Evolutionary conservation across 139 green algal species (phyloP).

Genomic region (Haematococcus sp.): DNA sequence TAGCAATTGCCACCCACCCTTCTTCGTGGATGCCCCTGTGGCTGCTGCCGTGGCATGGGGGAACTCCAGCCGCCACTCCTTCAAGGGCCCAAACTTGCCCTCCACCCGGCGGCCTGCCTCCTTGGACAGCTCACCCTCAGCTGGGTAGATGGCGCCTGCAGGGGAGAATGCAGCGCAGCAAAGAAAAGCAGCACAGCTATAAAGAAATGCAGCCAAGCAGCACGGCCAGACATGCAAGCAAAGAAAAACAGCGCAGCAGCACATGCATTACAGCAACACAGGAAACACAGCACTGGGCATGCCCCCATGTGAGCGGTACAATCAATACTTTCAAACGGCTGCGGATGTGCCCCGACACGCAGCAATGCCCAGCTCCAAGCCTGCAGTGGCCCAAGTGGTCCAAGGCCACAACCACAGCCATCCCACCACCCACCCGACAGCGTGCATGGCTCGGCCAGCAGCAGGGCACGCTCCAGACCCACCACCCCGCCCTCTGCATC

Average conservation of each 20-base stretch:
- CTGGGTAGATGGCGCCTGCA: constrained; percentile 46
- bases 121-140: constrained; percentile 29
- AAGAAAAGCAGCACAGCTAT: not conserved
- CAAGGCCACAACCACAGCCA: not conserved
- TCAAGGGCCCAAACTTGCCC: constrained; percentile 45
- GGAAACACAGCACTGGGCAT: too few species aligned
- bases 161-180: too few species aligned
- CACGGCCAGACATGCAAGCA: not conserved
- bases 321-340: too few species aligned
- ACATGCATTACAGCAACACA: not conserved
- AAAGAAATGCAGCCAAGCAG: not conserved
- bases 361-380: not conserved
- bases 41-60: not conserved
- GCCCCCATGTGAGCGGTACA: not conserved
- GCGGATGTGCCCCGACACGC: too few species aligned
- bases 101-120: constrained; percentile 29
- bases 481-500: constrained; percentile 36
- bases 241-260: not conserved
- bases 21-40: not conserved
- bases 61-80: constrained; percentile 39
- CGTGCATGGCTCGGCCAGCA: constrained; percentile 14
- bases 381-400: too few species aligned
- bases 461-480: constrained; percentile 41
- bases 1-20: constrained; percentile 2
- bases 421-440: constrained; percentile 25